A percentile compares a stretch with the other conserved stretches of the same genome.
These are phyloP conservation scores for Eucalyptus regnans DNA, from an alignment of 345 rosid species.

Conservation along the genomic window DNA sequence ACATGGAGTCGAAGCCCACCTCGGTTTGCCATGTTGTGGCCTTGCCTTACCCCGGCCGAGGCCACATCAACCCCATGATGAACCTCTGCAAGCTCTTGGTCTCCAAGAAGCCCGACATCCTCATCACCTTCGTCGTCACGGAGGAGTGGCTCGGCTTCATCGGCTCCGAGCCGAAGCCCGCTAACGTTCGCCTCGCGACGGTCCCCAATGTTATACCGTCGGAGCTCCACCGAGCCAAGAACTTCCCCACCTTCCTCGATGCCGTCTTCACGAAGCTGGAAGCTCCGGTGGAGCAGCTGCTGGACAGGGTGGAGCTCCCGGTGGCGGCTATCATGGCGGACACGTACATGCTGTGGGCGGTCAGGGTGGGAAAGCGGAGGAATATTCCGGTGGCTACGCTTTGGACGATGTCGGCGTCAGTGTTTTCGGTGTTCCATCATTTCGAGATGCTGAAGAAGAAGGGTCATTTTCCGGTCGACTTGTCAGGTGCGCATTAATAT, in stretches of 20 bases:
- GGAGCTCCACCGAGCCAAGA: conserved; percentile 15
- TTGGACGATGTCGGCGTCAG: neutral
- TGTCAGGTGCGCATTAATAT: neutral
- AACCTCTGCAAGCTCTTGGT: conserved; percentile 28
- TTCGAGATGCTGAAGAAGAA: neutral
- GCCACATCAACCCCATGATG: conserved; percentile 68
- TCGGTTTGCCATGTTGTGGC: conserved; percentile 30
- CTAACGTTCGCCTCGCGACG: conserved; percentile 11
- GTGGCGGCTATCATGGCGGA: conserved; percentile 9
- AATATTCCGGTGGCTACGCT: conserved; percentile 21
- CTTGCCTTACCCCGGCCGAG: conserved; percentile 58
- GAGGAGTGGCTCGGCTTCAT: conserved; percentile 63
- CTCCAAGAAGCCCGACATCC: conserved; percentile 1
- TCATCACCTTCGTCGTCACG: conserved; percentile 44
- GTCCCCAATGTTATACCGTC: conserved; percentile 39
- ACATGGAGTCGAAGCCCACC: neutral
- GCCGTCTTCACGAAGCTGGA: conserved; percentile 29
- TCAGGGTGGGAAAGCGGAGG: conserved; percentile 1
- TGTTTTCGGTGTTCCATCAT: neutral
- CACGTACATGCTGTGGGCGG: neutral
- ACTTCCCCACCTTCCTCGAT: conserved; percentile 14
- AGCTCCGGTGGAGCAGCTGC: conserved; percentile 32
- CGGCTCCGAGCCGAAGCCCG: conserved; percentile 21
- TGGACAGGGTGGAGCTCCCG: conserved; percentile 21
- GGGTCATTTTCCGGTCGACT: neutral